Conservation (phyloP, 805 yeast species). For the Candida argentea region DNA sequence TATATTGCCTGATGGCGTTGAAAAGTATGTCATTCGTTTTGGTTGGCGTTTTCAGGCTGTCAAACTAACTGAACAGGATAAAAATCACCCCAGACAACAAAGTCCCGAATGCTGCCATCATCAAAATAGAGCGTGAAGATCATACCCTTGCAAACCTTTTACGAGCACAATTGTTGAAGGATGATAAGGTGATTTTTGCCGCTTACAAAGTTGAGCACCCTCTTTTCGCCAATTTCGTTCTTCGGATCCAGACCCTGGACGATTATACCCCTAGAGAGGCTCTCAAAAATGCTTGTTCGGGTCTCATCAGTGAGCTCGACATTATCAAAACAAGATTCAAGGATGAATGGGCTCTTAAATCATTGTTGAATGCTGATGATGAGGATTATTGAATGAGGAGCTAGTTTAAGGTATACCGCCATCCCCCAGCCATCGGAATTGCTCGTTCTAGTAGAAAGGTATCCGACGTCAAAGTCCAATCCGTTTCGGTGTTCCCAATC, state of each 20-base stretch:
- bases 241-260: slow-evolving; percentile 94
- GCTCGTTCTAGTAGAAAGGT: not conserved
- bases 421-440: too few species aligned
- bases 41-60: not conserved
- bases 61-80: slow-evolving; percentile 33
- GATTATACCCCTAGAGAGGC: slow-evolving; percentile 90
- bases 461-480: not conserved
- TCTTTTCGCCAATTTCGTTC: slow-evolving; percentile 84
- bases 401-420: too few species aligned
- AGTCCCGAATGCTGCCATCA: slow-evolving; percentile 88
- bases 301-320: slow-evolving; percentile 71
- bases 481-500: not conserved
- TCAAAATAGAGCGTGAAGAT: slow-evolving; percentile 93
- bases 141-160: slow-evolving; percentile 91
- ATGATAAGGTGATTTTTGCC: slow-evolving; percentile 85
- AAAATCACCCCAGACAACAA: slow-evolving; percentile 87
- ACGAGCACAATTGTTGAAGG: slow-evolving; percentile 77
- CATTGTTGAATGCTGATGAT: slow-evolving; percentile 47
- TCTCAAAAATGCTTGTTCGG: slow-evolving; percentile 78
- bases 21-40: slow-evolving; percentile 49
- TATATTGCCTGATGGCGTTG: slow-evolving; percentile 94
- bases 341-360: slow-evolving; percentile 88
- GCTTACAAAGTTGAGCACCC: slow-evolving; percentile 99
- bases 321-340: slow-evolving; percentile 67
- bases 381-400: slow-evolving; percentile 13